Conservation (phyloP, 495 filamentous ascomycete species). For the Staphylotrichum tortipilum region DNA sequence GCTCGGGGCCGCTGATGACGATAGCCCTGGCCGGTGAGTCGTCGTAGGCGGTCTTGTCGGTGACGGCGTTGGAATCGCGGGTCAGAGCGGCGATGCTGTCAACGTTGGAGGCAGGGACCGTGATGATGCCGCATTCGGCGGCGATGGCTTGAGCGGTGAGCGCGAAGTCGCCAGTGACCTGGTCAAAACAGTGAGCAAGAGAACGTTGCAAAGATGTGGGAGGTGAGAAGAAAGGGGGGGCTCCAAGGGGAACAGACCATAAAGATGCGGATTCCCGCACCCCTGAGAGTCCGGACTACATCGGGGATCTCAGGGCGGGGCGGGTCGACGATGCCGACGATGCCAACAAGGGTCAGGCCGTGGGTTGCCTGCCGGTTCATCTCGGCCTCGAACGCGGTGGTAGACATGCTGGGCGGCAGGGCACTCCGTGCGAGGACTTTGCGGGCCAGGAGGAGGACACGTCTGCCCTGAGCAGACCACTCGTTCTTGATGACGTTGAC, state of each 20-base stretch:
- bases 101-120: constrained; percentile 28
- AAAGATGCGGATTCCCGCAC: constrained; percentile 55
- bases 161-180: constrained; percentile 68
- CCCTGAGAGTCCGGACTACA: constrained; percentile 48
- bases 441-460: constrained; percentile 57
- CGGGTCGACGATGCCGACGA: constrained; percentile 61
- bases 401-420: constrained; percentile 27
- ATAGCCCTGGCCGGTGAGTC: constrained; percentile 25
- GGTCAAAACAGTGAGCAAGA: too few species aligned
- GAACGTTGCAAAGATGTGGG: too few species aligned
- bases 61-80: constrained; percentile 16
- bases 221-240: too few species aligned
- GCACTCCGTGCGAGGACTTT: constrained; percentile 39
- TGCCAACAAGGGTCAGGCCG: constrained; percentile 51
- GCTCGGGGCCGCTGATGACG: constrained; percentile 49
- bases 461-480: constrained; percentile 56
- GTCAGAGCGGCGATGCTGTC: constrained; percentile 34
- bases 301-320: constrained; percentile 55
- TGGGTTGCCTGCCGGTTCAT: constrained; percentile 38
- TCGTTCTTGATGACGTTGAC: constrained; percentile 49
- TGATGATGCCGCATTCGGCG: constrained; percentile 56
- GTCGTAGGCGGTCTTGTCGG: not conserved
- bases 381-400: constrained; percentile 46
- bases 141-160: constrained; percentile 64
- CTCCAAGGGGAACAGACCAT: too few species aligned